Base-by-base conservation (phyloP, 441 rosid genomes). In the Bruguiera hainesii region DNA sequence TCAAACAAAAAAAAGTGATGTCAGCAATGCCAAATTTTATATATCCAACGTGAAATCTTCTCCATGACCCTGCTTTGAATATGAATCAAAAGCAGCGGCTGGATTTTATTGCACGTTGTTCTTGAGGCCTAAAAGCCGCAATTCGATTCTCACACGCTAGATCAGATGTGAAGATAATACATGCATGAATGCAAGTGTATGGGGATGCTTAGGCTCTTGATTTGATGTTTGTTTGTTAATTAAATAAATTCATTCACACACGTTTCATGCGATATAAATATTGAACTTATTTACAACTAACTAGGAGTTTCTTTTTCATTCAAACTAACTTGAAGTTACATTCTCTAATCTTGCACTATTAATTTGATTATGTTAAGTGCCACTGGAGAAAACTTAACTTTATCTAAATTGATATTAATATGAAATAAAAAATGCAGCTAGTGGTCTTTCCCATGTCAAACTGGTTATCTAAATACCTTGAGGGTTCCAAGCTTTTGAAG, bases 51-150 rank as follows among this genome's bases (percentile, higher is more conserved):
- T 64, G 51, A n/a, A 59, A 10, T 50, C 48, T 42, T 63, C 66
- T 31, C 18, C 25, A 10, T 51, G 37, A 35, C 25, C 48, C 31
- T 53, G 51, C 55, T 46, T 28, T 15, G 26, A 67, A 21, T 6
- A 9, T 31, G 56, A 67, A 61, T 11, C 48, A 42, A 42, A 26
- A 16, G 11, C 29, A 46, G 58, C 13, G 13, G 50, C 26, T 21
- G 57, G 57, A 11, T 46, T 58, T 61, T 69, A 64, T 31, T 21
- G 28, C 76, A 71, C 75, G 73, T 73, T 80, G 64, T 30, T 61
- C 30, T 63, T 64, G 58, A 67, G 75, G 13, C 13, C 5, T 31
- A 65, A 65, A 42, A 39, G 74, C 73, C 63, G 26, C 77, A 66
- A 60, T 60, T 60, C 66, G 42, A 58, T 65, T 7, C 75, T 71